Evolutionary conservation across 768 basidiomycete species (phyloP).

Genomic region (Fomitopsis serialis): DNA sequence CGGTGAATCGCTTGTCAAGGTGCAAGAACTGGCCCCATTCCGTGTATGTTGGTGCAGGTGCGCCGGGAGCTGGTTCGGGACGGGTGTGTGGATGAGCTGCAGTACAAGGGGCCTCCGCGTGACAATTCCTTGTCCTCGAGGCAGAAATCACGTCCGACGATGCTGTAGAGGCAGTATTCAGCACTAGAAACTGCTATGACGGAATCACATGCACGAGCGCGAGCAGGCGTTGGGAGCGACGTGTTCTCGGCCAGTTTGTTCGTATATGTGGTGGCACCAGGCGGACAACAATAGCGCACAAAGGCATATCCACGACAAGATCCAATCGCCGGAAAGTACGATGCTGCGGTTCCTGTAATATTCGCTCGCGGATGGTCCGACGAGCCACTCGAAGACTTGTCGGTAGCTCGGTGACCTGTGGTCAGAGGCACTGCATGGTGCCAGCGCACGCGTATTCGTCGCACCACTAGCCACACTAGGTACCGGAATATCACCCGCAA

Average conservation of each 20-base stretch:
- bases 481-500: not conserved
- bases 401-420: too few relatives aligned
- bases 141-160: constrained; percentile 93
- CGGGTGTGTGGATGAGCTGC: constrained; percentile 90
- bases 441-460: too few relatives aligned
- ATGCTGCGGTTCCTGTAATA: too few relatives aligned
- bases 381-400: too few relatives aligned
- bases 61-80: constrained; percentile 41
- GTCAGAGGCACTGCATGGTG: too few relatives aligned
- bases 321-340: too few relatives aligned
- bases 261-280: too few relatives aligned
- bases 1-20: constrained; percentile 93
- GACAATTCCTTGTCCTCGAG: constrained; percentile 89
- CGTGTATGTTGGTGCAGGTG: constrained; percentile 41
- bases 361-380: too few relatives aligned
- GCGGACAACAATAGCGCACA: not conserved
- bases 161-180: constrained; percentile 31
- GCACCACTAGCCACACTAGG: too few relatives aligned
- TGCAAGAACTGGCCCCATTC: constrained; percentile 99
- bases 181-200: too few relatives aligned
- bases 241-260: too few relatives aligned
- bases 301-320: too few relatives aligned
- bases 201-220: not conserved
- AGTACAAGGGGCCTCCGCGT: constrained; percentile 93
- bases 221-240: not conserved